phyloP scores from a whole-genome alignment of 768 basidiomycete genomes.

The Cubamyces sp. region DNA sequence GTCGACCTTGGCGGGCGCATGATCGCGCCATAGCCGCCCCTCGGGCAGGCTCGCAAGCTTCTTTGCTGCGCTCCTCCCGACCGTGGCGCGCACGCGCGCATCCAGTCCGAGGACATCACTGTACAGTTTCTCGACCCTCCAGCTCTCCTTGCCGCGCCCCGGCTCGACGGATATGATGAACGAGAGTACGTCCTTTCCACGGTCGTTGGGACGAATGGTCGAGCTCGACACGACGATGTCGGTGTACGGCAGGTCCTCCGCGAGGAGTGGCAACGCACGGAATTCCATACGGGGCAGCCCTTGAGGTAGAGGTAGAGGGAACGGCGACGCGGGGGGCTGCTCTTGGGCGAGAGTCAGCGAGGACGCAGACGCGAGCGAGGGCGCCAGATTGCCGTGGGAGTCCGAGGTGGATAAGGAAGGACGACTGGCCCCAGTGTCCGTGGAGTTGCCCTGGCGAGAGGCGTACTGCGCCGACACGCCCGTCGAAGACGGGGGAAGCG shows the following conservation, averaged over 20 bases:
- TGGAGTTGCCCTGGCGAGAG: constrained; percentile 15
- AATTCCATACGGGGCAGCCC: constrained; percentile 46
- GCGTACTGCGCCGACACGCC: constrained; percentile 16
- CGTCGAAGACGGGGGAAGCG: constrained; percentile 43
- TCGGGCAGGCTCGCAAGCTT: constrained; percentile 85
- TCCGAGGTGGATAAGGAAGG: constrained; percentile 24
- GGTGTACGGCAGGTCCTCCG: constrained; percentile 74
- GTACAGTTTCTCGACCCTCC: constrained; percentile 92
- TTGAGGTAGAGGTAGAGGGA: constrained; percentile 34
- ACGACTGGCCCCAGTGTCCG: constrained; percentile 12
- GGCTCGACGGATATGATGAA: constrained; percentile 83
- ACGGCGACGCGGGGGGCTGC: constrained; percentile 33
- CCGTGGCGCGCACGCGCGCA: constrained; percentile 60
- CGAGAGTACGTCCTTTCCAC: constrained; percentile 89
- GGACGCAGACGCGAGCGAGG: constrained; percentile 19
- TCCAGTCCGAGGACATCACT: constrained; percentile 92
- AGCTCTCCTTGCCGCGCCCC: constrained; percentile 68
- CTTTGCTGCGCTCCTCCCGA: constrained; percentile 72
- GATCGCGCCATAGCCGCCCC: constrained; percentile 94
- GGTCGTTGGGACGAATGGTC: constrained; percentile 85
- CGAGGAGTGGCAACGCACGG: constrained; percentile 72
- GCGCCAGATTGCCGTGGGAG: constrained; percentile 19
- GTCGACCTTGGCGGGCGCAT: constrained; percentile 95
- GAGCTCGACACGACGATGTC: constrained; percentile 75
- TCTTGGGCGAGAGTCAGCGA: constrained; percentile 29